These are phyloP conservation scores for Syncephalis plumigaleata DNA, from an alignment of 371 early-diverging fungal species.

Conservation along the genomic window DNA sequence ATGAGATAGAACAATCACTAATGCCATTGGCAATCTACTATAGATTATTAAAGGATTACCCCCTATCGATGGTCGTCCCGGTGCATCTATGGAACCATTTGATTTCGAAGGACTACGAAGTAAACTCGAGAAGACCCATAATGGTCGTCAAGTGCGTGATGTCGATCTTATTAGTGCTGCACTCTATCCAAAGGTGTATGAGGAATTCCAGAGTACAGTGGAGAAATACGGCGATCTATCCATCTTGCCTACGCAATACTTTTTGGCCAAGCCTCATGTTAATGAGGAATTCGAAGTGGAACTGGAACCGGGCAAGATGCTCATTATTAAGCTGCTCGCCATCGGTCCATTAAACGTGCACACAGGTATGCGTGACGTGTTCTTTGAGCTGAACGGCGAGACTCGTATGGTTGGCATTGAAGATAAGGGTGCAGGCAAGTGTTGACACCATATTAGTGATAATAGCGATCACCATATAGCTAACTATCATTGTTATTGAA, in stretches of 20 bases:
- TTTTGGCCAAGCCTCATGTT: constrained; percentile 67
- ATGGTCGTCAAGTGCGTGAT: constrained; percentile 45
- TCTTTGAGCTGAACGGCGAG: constrained; percentile 90
- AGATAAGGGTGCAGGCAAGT: constrained; percentile 14
- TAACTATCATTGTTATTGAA: no score
- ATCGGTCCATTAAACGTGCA: constrained; percentile 57
- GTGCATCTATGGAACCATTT: constrained; percentile 56
- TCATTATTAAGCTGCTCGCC: constrained; percentile 81
- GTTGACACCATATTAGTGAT: no score
- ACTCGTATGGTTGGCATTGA: constrained; percentile 62
- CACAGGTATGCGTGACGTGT: constrained; percentile 77
- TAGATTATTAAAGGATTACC: constrained; percentile 53
- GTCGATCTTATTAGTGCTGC: constrained; percentile 77
- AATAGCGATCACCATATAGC: no score
- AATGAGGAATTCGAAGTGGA: constrained; percentile 77
- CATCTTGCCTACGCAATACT: constrained; percentile 75
- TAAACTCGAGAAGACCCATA: constrained; percentile 56
- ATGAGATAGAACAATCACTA: no score
- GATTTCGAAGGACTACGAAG: constrained; percentile 54
- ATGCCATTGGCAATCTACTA: no score
- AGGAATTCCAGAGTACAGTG: constrained; percentile 56
- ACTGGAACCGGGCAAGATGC: constrained; percentile 74
- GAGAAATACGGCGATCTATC: constrained; percentile 72
- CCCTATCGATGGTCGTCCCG: constrained; percentile 74
- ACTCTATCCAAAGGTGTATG: constrained; percentile 86